A percentile compares a stretch with the other conserved stretches of the same genome.
Evolutionary conservation across 495 filamentous ascomycete species (phyloP).

Genomic region (Aspergillus kassunensis): DNA sequence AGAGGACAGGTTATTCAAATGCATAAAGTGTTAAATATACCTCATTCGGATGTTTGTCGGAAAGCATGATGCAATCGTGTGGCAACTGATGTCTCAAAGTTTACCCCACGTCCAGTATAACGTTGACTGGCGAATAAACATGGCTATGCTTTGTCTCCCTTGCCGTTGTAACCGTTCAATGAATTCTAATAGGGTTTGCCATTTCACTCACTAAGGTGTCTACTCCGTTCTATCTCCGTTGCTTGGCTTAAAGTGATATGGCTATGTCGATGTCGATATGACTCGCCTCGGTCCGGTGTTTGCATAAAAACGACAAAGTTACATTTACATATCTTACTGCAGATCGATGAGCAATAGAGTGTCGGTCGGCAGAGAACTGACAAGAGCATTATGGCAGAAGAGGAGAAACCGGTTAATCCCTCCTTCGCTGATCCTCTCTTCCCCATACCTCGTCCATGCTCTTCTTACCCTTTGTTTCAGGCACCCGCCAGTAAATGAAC

Average conservation of each 20-base stretch:
- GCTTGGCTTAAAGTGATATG: neutral
- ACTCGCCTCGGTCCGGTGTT: neutral
- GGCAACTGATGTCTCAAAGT: neutral
- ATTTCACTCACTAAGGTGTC: too few relatives aligned
- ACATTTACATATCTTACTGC: neutral
- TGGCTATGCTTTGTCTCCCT: neutral
- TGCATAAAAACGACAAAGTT: neutral
- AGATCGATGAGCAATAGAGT: neutral
- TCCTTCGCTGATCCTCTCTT: conserved; percentile 34
- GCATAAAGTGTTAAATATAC: too few relatives aligned
- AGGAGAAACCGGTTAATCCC: conserved; percentile 24
- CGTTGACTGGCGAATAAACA: neutral
- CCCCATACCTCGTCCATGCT: conserved; percentile 88
- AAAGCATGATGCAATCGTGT: neutral
- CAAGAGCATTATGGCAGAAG: neutral
- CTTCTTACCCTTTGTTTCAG: conserved; percentile 80
- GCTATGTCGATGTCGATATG: neutral
- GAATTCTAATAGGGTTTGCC: too few relatives aligned
- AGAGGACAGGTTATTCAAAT: too few relatives aligned
- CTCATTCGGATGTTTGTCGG: too few relatives aligned
- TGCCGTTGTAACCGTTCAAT: too few relatives aligned
- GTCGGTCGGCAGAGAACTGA: too few relatives aligned
- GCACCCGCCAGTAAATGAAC: conserved; percentile 68
- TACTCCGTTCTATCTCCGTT: too few relatives aligned
- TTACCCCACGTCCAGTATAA: neutral